Base-by-base conservation (phyloP, 2,329 filamentous ascomycete species). In the Monosporascus sp. region DNA sequence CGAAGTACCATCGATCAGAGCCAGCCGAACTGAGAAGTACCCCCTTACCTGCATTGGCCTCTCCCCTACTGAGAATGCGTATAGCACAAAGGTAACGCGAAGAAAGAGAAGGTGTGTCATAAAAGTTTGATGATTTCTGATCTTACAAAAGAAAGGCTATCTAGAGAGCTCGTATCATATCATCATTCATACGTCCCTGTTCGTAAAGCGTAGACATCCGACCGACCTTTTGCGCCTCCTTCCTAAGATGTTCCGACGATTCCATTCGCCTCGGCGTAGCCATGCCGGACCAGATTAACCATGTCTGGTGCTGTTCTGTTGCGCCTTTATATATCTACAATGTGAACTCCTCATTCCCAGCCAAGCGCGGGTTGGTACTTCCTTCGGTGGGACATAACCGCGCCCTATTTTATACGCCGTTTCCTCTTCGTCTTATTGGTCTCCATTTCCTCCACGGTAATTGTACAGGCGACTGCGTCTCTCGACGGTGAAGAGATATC, bases 121-220 rank as follows among this genome's bases (percentile, higher is more conserved):
- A 14, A 14, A 31, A 35, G 11, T 35, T 5, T 35, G 11, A 11
- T 14, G 5, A 9, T 35, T 35, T 35, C 31, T 35, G 31, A 35
- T 35, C 31, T 35, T 35, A 35, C 31, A 35, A 14, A 35, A 35
- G 40, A 44, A 18, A 44, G n/a, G 40, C 40, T 44, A 18, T 47
- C 17, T 24, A 47, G 22, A 49, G 45, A 53, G 41, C 51, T 65
- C 56, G 62, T 64, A 59, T 63, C 63, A 63, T 66, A 59, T 66
- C 64, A 55, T 68, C 64, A 68, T 66, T 66, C 66, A 65, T 68
- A 57, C 60, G 60, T 65, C 45, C 31, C 53, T 59, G 55, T 57
- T 67, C 63, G 58, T 67, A 60, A 67, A 63, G 62, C 49, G 57
- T 63, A 55, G 58, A 58, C 57, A 55, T 56, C 38, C 55, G 50